Conservation (phyloP, 1,284 basidiomycete genomes). For the Ustilago loliicola region DNA sequence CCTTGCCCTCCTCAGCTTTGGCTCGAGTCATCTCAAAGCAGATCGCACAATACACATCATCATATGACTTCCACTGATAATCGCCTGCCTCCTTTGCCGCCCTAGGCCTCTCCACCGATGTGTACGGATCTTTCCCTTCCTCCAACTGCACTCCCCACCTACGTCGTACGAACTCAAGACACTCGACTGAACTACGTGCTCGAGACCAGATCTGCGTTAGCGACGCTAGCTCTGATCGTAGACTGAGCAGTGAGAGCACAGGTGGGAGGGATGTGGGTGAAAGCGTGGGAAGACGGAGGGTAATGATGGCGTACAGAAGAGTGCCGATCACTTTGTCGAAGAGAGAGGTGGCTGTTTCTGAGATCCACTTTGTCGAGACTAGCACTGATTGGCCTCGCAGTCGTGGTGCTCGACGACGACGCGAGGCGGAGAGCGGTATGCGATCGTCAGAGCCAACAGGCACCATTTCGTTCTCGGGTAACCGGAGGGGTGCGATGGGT, state of each 20-base stretch:
- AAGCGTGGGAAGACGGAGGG: conserved; percentile 51
- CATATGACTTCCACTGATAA: conserved; percentile 50
- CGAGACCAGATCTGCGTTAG: conserved; percentile 48
- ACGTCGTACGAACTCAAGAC: conserved; percentile 57
- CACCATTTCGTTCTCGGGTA: conserved; percentile 14
- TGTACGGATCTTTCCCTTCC: conserved; percentile 32
- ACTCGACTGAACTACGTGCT: conserved; percentile 51
- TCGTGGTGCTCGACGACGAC: conserved; percentile 45
- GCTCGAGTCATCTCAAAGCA: conserved; percentile 52
- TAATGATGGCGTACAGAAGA: conserved; percentile 50
- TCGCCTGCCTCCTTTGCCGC: conserved; percentile 35
- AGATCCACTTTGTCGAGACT: conserved; percentile 54
- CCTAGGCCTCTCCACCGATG: conserved; percentile 23
- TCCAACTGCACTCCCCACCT: conserved; percentile 47
- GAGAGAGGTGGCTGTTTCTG: conserved; percentile 47
- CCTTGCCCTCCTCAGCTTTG: neutral
- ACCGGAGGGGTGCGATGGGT: conserved; percentile 37
- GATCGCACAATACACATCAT: conserved; percentile 54
- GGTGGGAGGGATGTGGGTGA: conserved; percentile 56
- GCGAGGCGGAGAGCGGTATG: conserved; percentile 11
- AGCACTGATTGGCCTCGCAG: conserved; percentile 48
- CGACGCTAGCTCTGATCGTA: conserved; percentile 47
- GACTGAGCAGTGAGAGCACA: conserved; percentile 47
- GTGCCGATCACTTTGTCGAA: conserved; percentile 51
- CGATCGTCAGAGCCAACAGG: neutral